These are phyloP conservation scores for Hemisphaericaspora xylanilytica DNA, from an alignment of 1,139 yeast genomes.

Conservation along the genomic window DNA sequence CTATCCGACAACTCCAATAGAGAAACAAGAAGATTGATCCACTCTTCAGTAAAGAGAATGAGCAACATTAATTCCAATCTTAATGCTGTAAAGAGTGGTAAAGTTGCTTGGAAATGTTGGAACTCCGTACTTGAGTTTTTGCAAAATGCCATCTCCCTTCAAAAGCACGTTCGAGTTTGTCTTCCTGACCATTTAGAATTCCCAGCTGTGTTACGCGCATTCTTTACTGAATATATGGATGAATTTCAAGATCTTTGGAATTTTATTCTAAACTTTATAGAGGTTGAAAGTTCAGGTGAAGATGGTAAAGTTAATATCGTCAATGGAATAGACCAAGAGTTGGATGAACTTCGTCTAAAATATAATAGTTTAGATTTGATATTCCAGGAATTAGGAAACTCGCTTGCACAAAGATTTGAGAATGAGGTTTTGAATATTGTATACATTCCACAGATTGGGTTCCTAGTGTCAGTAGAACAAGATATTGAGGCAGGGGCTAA, in stretches of 20 bases:
- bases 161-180: conserved; percentile 8
- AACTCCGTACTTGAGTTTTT: conserved; percentile 19
- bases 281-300: conserved; percentile 31
- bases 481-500: conserved; percentile 9
- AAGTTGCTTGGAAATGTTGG: conserved; percentile 23
- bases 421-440: conserved; percentile 26
- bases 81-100: conserved; percentile 24
- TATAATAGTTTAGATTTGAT: conserved; percentile 36
- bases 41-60: conserved; percentile 18
- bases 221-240: conserved; percentile 10
- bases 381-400: conserved; percentile 15
- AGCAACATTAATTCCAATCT: conserved; percentile 24
- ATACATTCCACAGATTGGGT: conserved; percentile 48
- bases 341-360: conserved; percentile 28
- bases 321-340: conserved; percentile 25
- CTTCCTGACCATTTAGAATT: conserved; percentile 1
- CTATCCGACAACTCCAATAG: conserved; percentile 18
- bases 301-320: conserved; percentile 26
- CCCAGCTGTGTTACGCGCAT: not conserved
- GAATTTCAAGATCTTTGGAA: conserved; percentile 11
- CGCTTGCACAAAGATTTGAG: conserved; percentile 14
- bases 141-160: conserved; percentile 12
- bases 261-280: conserved; percentile 23
- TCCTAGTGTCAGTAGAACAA: conserved; percentile 24
- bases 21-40: conserved; percentile 13